phyloP scores from a whole-genome alignment of 495 filamentous ascomycete genomes.

The Aspergillus taichungensis region DNA sequence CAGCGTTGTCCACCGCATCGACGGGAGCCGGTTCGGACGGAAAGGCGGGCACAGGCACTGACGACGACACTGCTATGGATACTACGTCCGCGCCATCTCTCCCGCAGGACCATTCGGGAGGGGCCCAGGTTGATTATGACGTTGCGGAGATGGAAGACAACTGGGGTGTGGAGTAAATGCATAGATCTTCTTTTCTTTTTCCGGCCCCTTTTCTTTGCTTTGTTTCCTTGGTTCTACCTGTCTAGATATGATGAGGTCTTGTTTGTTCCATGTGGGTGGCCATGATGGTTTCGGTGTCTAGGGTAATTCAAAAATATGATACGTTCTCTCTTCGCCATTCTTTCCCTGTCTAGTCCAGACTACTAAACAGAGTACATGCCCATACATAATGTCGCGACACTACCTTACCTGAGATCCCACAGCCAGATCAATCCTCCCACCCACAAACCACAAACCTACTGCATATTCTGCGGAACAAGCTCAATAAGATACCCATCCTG shows the following conservation, averaged over 20 bases:
- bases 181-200: background rate
- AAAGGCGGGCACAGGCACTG: conserved; percentile 19
- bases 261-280: too few relatives aligned
- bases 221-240: too few relatives aligned
- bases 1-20: conserved; percentile 9
- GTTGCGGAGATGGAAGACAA: conserved; percentile 45
- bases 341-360: background rate
- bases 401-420: too few relatives aligned
- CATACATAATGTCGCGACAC: too few relatives aligned
- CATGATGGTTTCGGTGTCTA: too few relatives aligned
- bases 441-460: conserved; percentile 1
- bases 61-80: conserved; percentile 35
- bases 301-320: too few relatives aligned
- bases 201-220: too few relatives aligned
- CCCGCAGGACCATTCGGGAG: conserved; percentile 12
- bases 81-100: conserved; percentile 7
- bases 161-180: conserved; percentile 22
- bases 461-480: conserved; percentile 16
- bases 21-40: conserved; percentile 5
- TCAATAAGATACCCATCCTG: conserved; percentile 23
- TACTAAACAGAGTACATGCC: background rate
- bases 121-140: conserved; percentile 41
- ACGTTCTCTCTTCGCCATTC: too few relatives aligned
- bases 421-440: background rate
- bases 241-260: too few relatives aligned